Percentiles rank a stretch among this genome's conserved stretches.
These are phyloP conservation scores for Phytophthora colocasiae DNA, from an alignment of 352 stramenopile genomes.

Conservation along the genomic window DNA sequence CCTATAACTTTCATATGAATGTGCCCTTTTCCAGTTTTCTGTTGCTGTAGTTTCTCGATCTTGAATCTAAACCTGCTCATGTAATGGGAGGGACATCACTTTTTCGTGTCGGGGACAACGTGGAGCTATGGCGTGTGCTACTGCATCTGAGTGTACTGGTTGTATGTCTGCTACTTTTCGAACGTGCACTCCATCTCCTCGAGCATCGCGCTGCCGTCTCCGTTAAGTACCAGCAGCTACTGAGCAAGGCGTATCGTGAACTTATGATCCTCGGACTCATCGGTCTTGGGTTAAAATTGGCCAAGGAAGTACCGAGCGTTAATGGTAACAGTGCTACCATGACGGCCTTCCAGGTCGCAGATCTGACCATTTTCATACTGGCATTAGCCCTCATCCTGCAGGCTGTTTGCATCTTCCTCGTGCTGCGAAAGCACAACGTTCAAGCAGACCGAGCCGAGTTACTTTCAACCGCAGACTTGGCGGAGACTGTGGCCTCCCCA, in stretches of 20 bases:
- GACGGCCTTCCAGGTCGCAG: conserved; percentile 54
- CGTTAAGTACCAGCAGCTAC: conserved; percentile 64
- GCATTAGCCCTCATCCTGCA: conserved; percentile 61
- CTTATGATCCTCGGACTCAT: conserved; percentile 68
- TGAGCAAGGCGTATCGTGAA: conserved; percentile 65
- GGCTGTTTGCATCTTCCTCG: conserved; percentile 51
- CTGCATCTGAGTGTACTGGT: conserved; percentile 54
- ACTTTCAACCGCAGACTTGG: conserved; percentile 38
- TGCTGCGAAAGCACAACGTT: conserved; percentile 42
- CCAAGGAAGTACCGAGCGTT: conserved; percentile 38
- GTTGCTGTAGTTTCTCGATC: no score
- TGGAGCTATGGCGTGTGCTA: conserved; percentile 60
- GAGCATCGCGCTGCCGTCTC: conserved; percentile 45
- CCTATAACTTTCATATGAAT: not conserved
- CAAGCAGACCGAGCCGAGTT: conserved; percentile 48
- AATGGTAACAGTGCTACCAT: conserved; percentile 34
- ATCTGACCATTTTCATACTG: conserved; percentile 64
- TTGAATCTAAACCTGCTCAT: no score
- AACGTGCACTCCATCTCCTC: conserved; percentile 48
- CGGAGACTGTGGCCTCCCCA: conserved; percentile 18
- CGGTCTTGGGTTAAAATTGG: conserved; percentile 52
- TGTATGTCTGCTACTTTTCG: conserved; percentile 47
- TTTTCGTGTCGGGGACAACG: conserved; percentile 49
- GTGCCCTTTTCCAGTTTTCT: not conserved
- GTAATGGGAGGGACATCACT: conserved; percentile 25